A percentile compares a stretch with the other conserved stretches of the same genome.
phyloP scores from a whole-genome alignment of 1,284 basidiomycete species.

The Phellinidium pouzarii region DNA sequence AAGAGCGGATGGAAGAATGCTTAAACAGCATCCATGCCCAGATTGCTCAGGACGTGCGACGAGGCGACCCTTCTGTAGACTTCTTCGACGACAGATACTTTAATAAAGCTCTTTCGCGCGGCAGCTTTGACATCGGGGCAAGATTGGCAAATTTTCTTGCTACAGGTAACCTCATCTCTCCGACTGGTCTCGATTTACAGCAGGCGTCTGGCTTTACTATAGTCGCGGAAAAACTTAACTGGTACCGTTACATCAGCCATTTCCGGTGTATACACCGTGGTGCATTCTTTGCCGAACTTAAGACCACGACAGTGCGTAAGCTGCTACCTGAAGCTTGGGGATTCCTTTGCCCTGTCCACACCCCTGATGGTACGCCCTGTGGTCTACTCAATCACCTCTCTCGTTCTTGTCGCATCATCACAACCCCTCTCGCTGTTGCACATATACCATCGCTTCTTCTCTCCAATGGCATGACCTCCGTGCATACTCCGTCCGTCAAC shows the following conservation, averaged over 20 bases:
- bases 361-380: slow-evolving; percentile 96
- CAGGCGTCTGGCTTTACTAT: slow-evolving; percentile 98
- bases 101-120: slow-evolving; percentile 66
- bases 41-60: slow-evolving; percentile 71
- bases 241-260: slow-evolving; percentile 97
- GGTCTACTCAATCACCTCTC: slow-evolving; percentile 97
- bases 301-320: slow-evolving; percentile 97
- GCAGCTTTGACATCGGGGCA: slow-evolving; percentile 90
- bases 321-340: slow-evolving; percentile 98
- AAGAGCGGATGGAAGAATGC: slow-evolving; percentile 92
- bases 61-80: slow-evolving; percentile 69
- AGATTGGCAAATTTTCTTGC: slow-evolving; percentile 94
- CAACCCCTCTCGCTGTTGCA: slow-evolving; percentile 66
- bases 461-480: slow-evolving; percentile 92
- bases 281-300: slow-evolving; percentile 98
- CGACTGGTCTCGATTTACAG: slow-evolving; percentile 93
- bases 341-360: slow-evolving; percentile 98
- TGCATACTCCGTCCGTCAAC: slow-evolving; percentile 73
- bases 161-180: slow-evolving; percentile 94
- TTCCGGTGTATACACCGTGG: slow-evolving; percentile 99
- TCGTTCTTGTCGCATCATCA: slow-evolving; percentile 89
- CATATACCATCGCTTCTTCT: slow-evolving; percentile 81
- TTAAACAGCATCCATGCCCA: slow-evolving; percentile 70
- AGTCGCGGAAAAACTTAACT: slow-evolving; percentile 98
- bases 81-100: slow-evolving; percentile 90